These are phyloP conservation scores for Serendipita sp. DNA, from an alignment of 768 basidiomycete species.

Conservation along the genomic window DNA sequence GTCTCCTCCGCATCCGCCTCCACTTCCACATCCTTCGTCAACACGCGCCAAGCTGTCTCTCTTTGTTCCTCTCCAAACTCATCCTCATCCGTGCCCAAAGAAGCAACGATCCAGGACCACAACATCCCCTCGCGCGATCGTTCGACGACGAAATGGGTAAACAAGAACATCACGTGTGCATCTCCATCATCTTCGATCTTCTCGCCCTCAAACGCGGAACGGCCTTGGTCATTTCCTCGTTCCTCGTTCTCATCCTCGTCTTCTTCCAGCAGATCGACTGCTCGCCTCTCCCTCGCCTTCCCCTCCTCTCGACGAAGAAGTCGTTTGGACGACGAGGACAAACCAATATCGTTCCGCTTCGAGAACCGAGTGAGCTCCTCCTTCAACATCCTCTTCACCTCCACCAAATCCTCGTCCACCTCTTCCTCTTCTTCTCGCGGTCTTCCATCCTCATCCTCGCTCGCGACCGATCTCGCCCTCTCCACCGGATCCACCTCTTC, in stretches of 20 bases:
- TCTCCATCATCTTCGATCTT: background rate
- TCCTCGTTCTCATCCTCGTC: background rate
- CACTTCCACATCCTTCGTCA: background rate
- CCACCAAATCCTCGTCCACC: background rate
- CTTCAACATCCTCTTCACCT: background rate
- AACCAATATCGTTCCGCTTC: background rate
- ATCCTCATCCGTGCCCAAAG: slow-evolving; percentile 12
- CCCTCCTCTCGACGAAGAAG: no score
- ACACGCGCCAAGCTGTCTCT: background rate
- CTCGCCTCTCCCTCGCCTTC: background rate
- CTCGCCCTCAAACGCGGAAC: background rate
- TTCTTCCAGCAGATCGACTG: background rate
- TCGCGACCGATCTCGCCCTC: background rate
- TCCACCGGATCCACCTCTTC: background rate
- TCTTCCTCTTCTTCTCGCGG: background rate
- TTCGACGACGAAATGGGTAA: slow-evolving; percentile 12
- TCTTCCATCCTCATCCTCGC: no score
- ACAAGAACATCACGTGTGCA: slow-evolving; percentile 10
- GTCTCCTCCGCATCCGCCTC: background rate
- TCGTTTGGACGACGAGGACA: background rate
- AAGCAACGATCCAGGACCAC: slow-evolving; percentile 12
- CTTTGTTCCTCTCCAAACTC: slow-evolving; percentile 9
- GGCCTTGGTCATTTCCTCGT: background rate
- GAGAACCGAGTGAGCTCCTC: no score
- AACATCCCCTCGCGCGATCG: slow-evolving; percentile 12